Evolutionary conservation across 1,139 yeast species (phyloP), one percentile per base, ranked within the genome.

Genomic region (Blastobotrys petasosporus): DNA sequence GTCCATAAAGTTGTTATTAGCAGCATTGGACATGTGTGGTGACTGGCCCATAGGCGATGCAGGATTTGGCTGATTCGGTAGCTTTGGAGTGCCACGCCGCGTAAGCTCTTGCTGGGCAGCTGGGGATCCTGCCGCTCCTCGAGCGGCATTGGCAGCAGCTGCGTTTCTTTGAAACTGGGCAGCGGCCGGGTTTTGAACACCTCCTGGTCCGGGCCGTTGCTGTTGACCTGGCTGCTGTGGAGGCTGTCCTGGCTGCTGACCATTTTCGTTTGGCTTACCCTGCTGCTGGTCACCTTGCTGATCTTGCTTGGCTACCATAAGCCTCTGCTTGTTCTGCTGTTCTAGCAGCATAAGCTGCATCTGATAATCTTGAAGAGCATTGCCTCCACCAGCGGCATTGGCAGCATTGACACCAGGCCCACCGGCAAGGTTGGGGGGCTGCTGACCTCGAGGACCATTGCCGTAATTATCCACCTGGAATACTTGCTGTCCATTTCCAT

Each of bases 281-380:
- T 39, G 43, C 25, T 20, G 42, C 48, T 50, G 53, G 17, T 51
- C 51, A 15, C 48, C 48, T 37, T 42, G 49, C 31, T 44, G 51
- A 31, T 43, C 42, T 15, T 63, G 67, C 11, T 67, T 72, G 31
- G 82, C 71, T 37, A 62, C 67, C 55, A 61, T 53, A 41, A 66
- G 53, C 51, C 74, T 64, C 60, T 78, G 79, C 61, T 80, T 81
- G 62, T 82, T 82, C 59, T 82, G 88, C 54, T 79, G 78, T 54
- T 84, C 92, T 50, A 84, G 66, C 38, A 81, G 63, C 79, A 83
- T 76, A 53, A 84, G 66, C 63, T 84, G 92, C 74, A 77, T 77
- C 62, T 84, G 92, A 62, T 84, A 84, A 60, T 83, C 90, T 52
- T 80, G 84, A 41, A 83, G 67, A 3, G 77, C 76, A 44, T 63